Base-by-base conservation (phyloP, 73 alveolate genomes). In the Uronychia binucleata region DNA sequence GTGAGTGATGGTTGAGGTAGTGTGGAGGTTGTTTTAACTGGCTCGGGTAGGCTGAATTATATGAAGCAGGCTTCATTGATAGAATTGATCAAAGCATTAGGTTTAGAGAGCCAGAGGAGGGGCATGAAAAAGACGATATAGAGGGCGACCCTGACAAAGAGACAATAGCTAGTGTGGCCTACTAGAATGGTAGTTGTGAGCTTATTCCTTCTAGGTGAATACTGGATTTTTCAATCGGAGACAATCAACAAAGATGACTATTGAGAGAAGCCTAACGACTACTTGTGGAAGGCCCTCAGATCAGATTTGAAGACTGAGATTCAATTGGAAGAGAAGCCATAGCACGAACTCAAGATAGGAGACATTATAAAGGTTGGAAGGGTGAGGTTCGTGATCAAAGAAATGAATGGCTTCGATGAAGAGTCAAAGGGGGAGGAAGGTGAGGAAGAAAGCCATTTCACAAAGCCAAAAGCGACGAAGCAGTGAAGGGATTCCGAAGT, bases 271-370 rank as follows among this genome's bases (percentile, higher is more conserved):
- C 26, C 58, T 1, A 28, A 28, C 1, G 84, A 83, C 33, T 25
- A 28, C 27, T 27, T 87, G 58, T 87, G 93, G 93, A 83, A 77
- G 0, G 90, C 79, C 30, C 60, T 75, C 32, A 28, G 83, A 0
- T 34, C 60, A 5, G 59, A 81, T 11, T n/a, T 13, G 59, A 31
- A 29, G n/a, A 60, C 35, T n/a, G 1, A 19, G 32, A n/a, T n/a
- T n/a, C 26, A 13, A n/a, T 1, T 13, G 34, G 14, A 26, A 13
- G 32, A 67, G 78, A 26, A 29, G 5, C 19, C 80, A 81, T 59
- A 75, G 28, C 58, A 79, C 57, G n/a, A 58, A 57, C 78, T 79
- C 1, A 79, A 33, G 0, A 58, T 67, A 8, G 86, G 86, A 1
- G 86, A 79, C 28, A 79, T 75, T 31, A 79, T 79, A 1, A 79